Evolutionary conservation across 805 yeast genomes (phyloP), one percentile per base, ranked within the genome.

Genomic region (Candida boleticola): DNA sequence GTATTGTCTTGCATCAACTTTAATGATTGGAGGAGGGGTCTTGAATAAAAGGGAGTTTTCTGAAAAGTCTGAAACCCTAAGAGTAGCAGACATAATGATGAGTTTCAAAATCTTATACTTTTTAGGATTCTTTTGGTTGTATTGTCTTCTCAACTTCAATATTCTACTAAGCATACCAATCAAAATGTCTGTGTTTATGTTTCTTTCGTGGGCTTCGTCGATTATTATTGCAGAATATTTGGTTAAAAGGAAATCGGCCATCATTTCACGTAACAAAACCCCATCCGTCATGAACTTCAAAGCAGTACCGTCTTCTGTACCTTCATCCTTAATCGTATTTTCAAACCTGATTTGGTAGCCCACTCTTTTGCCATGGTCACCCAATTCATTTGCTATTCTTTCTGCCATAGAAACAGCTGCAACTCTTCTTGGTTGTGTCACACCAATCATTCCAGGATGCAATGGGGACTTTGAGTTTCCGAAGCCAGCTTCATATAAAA

Each of bases 121-220:
- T 0, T 40, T 32, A 1, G 85, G 81, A 48, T 80, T 67, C 40
- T 73, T 59, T 2, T 49, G 55, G 53, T 73, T 71, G 39, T 77
- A 74, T 47, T 77, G 73, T 42, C 74, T 53, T 54, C 99, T 79
- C 30, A 92, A 71, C 49, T 74, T 79, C 46, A 89, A 78, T 14
- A 90, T 84, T 52, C 99, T 80, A 57, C 96, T 88, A 39, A 93
- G 69, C 84, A 93, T 85, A 37, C 99, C 99, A 48, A 93, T 89
- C 43, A 93, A 71, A 37, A 93, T 92, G 64, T 93, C 99, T 0
- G 99, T 93, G 58, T 93, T 93, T 46, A 92, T 82, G 58, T 89
- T 92, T 60, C 99, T 79, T 63, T 93, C 99, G 61, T 93, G 99
- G 0, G 99, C 99, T 64, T 93, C 99, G 68, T 93, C 99, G 45